A percentile compares a stretch with the other conserved stretches of the same genome.
phyloP scores from a whole-genome alignment of 164 flowering plant genomes.

The Chimonanthus salicifolius region DNA sequence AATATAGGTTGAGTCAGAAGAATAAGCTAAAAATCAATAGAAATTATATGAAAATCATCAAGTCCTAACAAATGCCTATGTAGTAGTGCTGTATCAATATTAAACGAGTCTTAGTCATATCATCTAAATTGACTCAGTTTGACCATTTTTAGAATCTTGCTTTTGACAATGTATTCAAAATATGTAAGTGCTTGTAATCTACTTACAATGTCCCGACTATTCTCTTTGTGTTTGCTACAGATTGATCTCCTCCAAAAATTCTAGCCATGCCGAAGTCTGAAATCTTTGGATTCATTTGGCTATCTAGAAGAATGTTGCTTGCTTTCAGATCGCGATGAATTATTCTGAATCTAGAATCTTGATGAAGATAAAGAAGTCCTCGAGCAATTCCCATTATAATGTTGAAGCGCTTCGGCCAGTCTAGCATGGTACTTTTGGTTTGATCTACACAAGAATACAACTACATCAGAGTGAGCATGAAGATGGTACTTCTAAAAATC shows the following conservation, averaged over 20 bases:
- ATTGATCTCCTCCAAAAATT: conserved; percentile 25
- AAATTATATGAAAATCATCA: background rate
- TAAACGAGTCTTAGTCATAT: background rate
- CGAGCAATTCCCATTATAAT: conserved; percentile 39
- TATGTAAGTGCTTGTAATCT: background rate
- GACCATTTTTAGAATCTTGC: background rate
- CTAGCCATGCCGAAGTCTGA: conserved; percentile 51
- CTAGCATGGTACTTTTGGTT: conserved; percentile 4
- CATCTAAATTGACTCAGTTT: too few relatives aligned
- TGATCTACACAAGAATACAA: background rate
- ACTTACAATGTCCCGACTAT: conserved; percentile 41
- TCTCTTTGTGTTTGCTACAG: conserved; percentile 19
- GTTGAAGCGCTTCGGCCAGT: conserved; percentile 23
- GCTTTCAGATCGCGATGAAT: conserved; percentile 61
- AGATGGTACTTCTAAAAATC: background rate
- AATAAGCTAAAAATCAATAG: too few relatives aligned
- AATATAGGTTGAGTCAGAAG: background rate
- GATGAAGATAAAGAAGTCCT: conserved; percentile 58
- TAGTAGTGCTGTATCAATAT: too few relatives aligned
- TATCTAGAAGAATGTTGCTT: conserved; percentile 47
- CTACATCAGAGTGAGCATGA: too few relatives aligned
- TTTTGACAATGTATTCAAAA: too few relatives aligned
- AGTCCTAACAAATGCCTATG: background rate
- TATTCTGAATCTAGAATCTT: conserved; percentile 41
- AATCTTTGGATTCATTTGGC: conserved; percentile 38